phyloP scores from a whole-genome alignment of 805 yeast species.

The Candida odintsovae region DNA sequence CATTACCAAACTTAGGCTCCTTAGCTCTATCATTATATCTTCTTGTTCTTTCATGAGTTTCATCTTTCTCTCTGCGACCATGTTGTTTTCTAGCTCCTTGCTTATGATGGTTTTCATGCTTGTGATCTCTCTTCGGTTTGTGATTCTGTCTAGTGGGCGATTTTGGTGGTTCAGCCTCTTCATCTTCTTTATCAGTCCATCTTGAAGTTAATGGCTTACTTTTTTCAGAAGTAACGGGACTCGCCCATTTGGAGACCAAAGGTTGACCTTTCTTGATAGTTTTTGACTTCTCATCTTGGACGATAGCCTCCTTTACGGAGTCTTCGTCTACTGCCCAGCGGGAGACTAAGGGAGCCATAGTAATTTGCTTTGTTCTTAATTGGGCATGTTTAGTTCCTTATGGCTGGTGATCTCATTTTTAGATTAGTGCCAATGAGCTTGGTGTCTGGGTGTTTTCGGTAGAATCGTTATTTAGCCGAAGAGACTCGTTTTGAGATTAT shows the following conservation, averaged over 20 bases:
- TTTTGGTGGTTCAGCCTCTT: background rate
- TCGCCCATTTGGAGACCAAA: constrained; percentile 20
- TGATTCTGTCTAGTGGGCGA: background rate
- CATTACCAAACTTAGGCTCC: background rate
- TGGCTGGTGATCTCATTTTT: background rate
- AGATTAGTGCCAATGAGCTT: no score
- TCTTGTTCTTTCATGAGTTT: no score
- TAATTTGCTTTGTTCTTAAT: background rate
- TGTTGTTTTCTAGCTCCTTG: background rate
- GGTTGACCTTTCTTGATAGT: constrained; percentile 16
- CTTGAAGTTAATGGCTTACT: constrained; percentile 9
- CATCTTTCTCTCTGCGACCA: background rate
- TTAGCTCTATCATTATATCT: background rate
- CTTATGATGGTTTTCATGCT: background rate
- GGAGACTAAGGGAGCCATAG: constrained; percentile 11
- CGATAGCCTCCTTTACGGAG: constrained; percentile 10
- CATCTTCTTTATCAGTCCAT: constrained; percentile 11
- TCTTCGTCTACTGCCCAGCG: constrained; percentile 21
- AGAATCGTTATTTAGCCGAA: no score
- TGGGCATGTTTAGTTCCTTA: no score
- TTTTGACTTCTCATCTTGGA: constrained; percentile 11
- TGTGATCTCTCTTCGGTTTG: background rate
- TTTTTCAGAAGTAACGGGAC: constrained; percentile 11
- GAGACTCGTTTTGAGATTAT: no score
- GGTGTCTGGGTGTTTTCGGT: no score